A percentile compares a stretch with the other conserved stretches of the same genome.
These are phyloP conservation scores for Nadsonia commutata DNA, from an alignment of 1,139 yeast genomes.

Conservation along the genomic window DNA sequence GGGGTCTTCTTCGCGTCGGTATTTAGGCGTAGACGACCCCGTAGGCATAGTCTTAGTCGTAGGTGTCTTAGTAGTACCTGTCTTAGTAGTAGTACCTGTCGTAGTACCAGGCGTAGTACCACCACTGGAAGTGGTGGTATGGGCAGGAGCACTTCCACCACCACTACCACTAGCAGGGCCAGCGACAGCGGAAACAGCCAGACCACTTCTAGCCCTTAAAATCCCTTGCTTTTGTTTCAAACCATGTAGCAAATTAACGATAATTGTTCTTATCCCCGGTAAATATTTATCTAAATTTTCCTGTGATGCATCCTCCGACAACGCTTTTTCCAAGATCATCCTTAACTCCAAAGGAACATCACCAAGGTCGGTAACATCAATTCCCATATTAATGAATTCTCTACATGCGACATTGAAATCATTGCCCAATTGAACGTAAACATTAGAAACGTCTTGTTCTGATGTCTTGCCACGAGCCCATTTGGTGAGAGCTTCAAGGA, in stretches of 20 bases:
- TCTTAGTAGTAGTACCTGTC: too few relatives aligned
- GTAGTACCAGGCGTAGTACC: too few relatives aligned
- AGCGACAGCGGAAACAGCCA: too few relatives aligned
- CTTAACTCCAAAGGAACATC: slow-evolving; percentile 67
- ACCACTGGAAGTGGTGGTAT: too few relatives aligned
- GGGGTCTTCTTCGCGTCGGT: slow-evolving; percentile 27
- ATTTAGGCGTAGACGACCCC: slow-evolving; percentile 3
- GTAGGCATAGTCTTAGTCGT: slow-evolving; percentile 6
- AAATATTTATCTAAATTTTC: slow-evolving; percentile 65
- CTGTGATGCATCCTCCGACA: slow-evolving; percentile 77
- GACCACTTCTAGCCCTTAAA: slow-evolving; percentile 7
- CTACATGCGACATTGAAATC: slow-evolving; percentile 81
- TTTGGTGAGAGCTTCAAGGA: slow-evolving; percentile 69
- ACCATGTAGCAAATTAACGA: slow-evolving; percentile 66
- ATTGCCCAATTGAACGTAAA: slow-evolving; percentile 84
- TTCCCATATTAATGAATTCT: slow-evolving; percentile 53
- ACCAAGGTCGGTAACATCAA: slow-evolving; percentile 54
- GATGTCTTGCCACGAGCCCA: slow-evolving; percentile 79
- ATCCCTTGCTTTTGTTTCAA: slow-evolving; percentile 58
- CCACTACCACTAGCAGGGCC: too few relatives aligned
- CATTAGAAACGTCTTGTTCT: slow-evolving; percentile 78
- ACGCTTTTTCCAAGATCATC: slow-evolving; percentile 68
- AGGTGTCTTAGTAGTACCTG: slow-evolving; percentile 4
- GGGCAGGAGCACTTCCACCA: too few relatives aligned
- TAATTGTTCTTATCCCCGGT: slow-evolving; percentile 77